A percentile compares a stretch with the other conserved stretches of the same genome.
Conservation (phyloP, 1,284 basidiomycete species). For the Sparassis latifolia region DNA sequence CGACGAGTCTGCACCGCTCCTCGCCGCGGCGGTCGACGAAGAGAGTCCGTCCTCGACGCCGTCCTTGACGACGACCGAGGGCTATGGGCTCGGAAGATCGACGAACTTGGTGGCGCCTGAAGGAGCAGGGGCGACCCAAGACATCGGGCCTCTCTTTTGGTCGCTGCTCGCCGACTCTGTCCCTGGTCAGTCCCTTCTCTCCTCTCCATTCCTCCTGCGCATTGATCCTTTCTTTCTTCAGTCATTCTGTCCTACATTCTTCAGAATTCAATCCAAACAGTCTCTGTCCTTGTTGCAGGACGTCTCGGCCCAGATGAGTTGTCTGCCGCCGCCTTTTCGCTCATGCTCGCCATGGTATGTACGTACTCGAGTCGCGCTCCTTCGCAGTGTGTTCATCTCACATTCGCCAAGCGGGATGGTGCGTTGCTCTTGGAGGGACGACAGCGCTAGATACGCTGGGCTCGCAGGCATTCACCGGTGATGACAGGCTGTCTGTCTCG, state of each 20-base stretch:
- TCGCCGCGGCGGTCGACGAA: neutral
- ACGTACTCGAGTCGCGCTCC: constrained; percentile 30
- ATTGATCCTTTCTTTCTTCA: constrained; percentile 1
- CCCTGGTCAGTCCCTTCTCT: constrained; percentile 36
- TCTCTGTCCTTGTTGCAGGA: constrained; percentile 55
- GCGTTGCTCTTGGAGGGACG: constrained; percentile 68
- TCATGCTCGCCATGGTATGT: constrained; percentile 75
- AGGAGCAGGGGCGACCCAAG: constrained; percentile 14
- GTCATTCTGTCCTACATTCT: constrained; percentile 48
- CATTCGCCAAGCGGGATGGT: constrained; percentile 49
- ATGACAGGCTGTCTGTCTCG: constrained; percentile 47
- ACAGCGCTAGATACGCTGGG: constrained; percentile 74
- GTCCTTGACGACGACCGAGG: constrained; percentile 5
- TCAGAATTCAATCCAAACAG: constrained; percentile 68
- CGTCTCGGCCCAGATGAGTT: constrained; percentile 63
- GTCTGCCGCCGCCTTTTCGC: constrained; percentile 62
- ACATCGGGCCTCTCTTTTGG: constrained; percentile 34
- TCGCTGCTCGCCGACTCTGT: constrained; percentile 48
- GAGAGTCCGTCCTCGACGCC: neutral
- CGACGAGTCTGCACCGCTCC: constrained; percentile 18
- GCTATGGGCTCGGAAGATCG: constrained; percentile 8
- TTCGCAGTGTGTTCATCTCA: neutral
- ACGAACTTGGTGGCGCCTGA: constrained; percentile 14
- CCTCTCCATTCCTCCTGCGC: neutral
- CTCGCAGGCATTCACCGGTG: constrained; percentile 68